A percentile compares a stretch with the other conserved stretches of the same genome.
Conservation (phyloP, 176 grass and related monocot species). For the Carex scoparia region DNA sequence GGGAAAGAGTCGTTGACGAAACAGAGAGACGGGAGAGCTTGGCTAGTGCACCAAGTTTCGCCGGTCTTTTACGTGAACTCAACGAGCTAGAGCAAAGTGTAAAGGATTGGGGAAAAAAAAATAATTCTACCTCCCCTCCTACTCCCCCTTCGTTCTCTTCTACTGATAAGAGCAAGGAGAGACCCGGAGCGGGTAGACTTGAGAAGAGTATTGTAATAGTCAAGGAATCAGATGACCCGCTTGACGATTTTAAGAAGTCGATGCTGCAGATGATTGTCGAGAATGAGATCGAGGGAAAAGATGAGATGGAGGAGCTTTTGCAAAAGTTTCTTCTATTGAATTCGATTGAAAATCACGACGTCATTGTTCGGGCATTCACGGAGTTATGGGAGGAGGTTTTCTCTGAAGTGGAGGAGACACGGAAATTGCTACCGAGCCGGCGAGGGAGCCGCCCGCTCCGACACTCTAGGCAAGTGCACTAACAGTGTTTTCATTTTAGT, state of each 20-base stretch:
- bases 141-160: background rate
- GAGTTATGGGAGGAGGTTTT: constrained; percentile 69
- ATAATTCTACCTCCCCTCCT: background rate
- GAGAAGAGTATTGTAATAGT: constrained; percentile 59
- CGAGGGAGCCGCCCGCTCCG: background rate
- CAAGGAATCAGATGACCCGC: constrained; percentile 64
- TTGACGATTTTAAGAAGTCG: constrained; percentile 61
- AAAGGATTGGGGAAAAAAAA: constrained; percentile 40
- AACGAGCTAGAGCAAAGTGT: constrained; percentile 61
- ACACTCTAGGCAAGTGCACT: background rate
- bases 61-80: constrained; percentile 56
- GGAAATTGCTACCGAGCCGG: background rate
- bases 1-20: constrained; percentile 37
- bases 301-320: constrained; percentile 66
- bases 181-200: constrained; percentile 5
- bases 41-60: constrained; percentile 42
- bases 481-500: background rate
- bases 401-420: background rate
- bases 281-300: constrained; percentile 50
- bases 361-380: constrained; percentile 68
- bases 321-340: constrained; percentile 70
- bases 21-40: constrained; percentile 26
- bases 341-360: constrained; percentile 58
- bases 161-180: constrained; percentile 1
- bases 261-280: constrained; percentile 84